A percentile compares a stretch with the other conserved stretches of the same genome.
phyloP scores from a whole-genome alignment of 768 basidiomycete genomes.

The Pleurotus tuoliensis region DNA sequence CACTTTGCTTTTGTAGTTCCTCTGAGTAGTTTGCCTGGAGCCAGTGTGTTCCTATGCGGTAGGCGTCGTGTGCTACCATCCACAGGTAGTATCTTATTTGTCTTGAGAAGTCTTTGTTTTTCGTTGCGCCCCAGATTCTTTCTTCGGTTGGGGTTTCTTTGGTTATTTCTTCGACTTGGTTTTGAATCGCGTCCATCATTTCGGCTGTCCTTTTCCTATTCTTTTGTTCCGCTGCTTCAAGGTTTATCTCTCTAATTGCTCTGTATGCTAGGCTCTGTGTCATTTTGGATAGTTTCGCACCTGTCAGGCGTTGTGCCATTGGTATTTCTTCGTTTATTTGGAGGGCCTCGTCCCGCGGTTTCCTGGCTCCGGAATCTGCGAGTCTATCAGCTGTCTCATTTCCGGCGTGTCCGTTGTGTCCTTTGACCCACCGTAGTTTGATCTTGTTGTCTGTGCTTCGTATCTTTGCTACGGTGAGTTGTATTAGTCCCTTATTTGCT shows the following conservation, averaged over 20 bases:
- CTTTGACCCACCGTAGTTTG: slow-evolving; percentile 21
- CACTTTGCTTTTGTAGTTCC: slow-evolving; percentile 8
- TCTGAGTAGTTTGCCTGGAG: slow-evolving; percentile 2
- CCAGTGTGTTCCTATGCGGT: slow-evolving; percentile 24
- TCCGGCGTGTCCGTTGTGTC: slow-evolving; percentile 13
- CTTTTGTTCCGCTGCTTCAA: neutral
- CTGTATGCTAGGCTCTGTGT: slow-evolving; percentile 16
- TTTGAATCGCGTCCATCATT: slow-evolving; percentile 5
- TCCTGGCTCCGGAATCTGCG: slow-evolving; percentile 14
- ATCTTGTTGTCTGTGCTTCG: slow-evolving; percentile 12
- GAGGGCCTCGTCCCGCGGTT: neutral
- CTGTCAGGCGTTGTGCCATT: neutral
- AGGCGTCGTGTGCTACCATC: slow-evolving; percentile 17
- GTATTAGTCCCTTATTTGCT: slow-evolving; percentile 12
- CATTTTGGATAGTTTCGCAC: slow-evolving; percentile 13
- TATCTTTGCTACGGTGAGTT: slow-evolving; percentile 6
- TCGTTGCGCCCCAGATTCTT: slow-evolving; percentile 10
- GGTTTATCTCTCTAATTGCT: slow-evolving; percentile 3
- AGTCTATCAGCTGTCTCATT: slow-evolving; percentile 19
- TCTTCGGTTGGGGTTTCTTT: neutral
- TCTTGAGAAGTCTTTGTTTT: neutral
- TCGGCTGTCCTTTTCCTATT: neutral
- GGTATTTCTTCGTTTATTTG: slow-evolving; percentile 3
- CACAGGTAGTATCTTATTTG: slow-evolving; percentile 16
- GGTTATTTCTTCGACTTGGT: neutral